phyloP scores from a whole-genome alignment of 345 rosid species.

The Sisymbrium irio region DNA sequence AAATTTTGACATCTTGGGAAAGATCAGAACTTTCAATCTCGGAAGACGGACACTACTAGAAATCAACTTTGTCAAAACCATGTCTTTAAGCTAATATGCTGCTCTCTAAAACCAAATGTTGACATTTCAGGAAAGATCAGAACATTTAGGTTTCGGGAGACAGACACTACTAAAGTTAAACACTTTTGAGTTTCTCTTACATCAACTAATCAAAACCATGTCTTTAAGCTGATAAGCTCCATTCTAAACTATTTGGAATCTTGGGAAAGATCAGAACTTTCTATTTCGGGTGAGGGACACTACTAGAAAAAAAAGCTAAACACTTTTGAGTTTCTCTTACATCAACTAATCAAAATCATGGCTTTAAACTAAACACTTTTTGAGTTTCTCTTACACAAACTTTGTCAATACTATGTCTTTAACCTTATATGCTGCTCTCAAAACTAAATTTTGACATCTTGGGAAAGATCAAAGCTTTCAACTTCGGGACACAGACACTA shows the following conservation, averaged over 20 bases:
- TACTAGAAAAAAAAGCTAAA: background rate
- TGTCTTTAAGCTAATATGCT: background rate
- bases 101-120: background rate
- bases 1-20: background rate
- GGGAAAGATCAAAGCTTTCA: background rate
- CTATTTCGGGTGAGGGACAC: too few relatives aligned
- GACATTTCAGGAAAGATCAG: background rate
- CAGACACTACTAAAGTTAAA: background rate
- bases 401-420: background rate
- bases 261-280: too few relatives aligned
- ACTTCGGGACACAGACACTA: background rate
- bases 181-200: background rate
- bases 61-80: background rate
- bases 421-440: background rate
- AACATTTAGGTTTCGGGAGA: background rate
- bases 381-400: background rate
- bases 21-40: background rate
- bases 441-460: background rate
- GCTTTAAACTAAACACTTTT: too few relatives aligned
- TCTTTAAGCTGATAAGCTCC: too few relatives aligned
- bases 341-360: too few relatives aligned
- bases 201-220: too few relatives aligned
- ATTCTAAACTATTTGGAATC: too few relatives aligned
- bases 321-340: too few relatives aligned
- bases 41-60: background rate